Evolutionary conservation across 208 protist species (phyloP).

Genomic region (Crithidia brevicula): DNA sequence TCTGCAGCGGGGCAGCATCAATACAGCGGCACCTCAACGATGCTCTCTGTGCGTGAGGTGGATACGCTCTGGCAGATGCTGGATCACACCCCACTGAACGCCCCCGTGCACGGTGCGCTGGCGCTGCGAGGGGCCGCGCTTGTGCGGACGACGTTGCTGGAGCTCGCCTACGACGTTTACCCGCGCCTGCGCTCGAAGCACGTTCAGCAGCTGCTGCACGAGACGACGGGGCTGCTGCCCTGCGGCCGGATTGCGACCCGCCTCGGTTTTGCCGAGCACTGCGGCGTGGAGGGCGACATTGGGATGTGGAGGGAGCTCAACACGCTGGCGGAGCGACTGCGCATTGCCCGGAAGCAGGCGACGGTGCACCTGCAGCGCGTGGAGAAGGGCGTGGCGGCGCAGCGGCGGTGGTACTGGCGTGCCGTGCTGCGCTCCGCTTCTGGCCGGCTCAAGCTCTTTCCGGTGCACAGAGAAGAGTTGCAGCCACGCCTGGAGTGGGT

Average conservation of each 20-base stretch:
- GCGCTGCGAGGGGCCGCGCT: slow-evolving; percentile 73
- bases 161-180: slow-evolving; percentile 51
- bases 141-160: slow-evolving; percentile 55
- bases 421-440: slow-evolving; percentile 67
- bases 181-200: slow-evolving; percentile 87
- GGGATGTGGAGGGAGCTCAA: slow-evolving; percentile 91
- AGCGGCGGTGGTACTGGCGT: slow-evolving; percentile 91
- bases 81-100: slow-evolving; percentile 75
- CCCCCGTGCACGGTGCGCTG: slow-evolving; percentile 83
- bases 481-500: slow-evolving; percentile 89
- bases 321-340: slow-evolving; percentile 66
- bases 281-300: slow-evolving; percentile 70
- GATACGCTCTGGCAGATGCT: slow-evolving; percentile 82
- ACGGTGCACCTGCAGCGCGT: slow-evolving; percentile 75
- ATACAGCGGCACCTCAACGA: not conserved
- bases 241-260: slow-evolving; percentile 67
- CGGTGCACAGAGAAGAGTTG: slow-evolving; percentile 67
- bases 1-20: not conserved
- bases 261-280: slow-evolving; percentile 75
- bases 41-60: slow-evolving; percentile 46
- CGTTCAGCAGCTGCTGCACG: slow-evolving; percentile 77
- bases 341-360: slow-evolving; percentile 58
- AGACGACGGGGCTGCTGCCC: slow-evolving; percentile 77
- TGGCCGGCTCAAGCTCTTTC: slow-evolving; percentile 73
- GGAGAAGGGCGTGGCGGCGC: slow-evolving; percentile 76